Conservation (phyloP, 1,139 yeast genomes). For the Geotrichum cucujoidarum region DNA sequence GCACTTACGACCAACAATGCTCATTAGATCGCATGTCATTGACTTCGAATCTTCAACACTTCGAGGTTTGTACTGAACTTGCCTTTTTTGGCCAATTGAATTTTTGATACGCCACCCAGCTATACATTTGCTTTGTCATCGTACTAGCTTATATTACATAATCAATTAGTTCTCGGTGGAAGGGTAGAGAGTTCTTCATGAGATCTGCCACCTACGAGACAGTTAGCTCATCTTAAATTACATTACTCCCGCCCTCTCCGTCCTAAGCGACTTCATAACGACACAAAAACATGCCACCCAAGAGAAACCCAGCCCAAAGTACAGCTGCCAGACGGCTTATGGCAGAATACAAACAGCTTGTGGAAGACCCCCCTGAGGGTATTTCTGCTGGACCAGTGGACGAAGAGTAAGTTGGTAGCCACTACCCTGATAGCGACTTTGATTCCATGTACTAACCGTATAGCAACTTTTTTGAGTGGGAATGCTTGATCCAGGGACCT, state of each 20-base stretch:
- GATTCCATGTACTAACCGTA: neutral
- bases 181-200: no score
- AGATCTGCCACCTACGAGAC: no score
- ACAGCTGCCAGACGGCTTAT: conserved; percentile 84
- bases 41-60: no score
- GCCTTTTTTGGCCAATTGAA: neutral
- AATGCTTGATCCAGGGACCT: conserved; percentile 88
- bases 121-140: neutral
- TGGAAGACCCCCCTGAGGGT: conserved; percentile 89
- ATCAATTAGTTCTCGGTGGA: no score
- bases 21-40: no score
- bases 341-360: conserved; percentile 66
- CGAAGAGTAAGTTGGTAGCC: conserved; percentile 46
- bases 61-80: no score
- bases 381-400: conserved; percentile 85
- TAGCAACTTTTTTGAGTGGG: conserved; percentile 75
- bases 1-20: no score
- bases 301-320: conserved; percentile 8
- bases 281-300: neutral
- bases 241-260: no score
- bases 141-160: neutral
- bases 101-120: neutral
- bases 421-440: neutral
- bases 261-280: no score
- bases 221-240: no score